Conservation (phyloP, 768 basidiomycete species). For the Arthromyces matolae region DNA sequence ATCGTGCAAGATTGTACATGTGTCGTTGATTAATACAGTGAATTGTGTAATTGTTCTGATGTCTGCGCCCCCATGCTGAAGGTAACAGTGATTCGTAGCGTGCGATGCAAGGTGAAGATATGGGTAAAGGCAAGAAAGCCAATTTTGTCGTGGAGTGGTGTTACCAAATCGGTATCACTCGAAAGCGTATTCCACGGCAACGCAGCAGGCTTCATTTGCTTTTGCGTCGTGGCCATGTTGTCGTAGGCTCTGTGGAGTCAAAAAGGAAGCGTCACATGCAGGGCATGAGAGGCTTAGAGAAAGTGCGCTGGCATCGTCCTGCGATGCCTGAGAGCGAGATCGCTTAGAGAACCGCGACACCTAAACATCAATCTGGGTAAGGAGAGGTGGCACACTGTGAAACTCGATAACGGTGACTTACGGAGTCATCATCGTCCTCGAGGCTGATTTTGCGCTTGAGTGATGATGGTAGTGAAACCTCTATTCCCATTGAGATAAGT, state of each 20-base stretch:
- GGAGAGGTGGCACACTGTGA: constrained; percentile 3
- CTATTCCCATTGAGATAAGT: constrained; percentile 18
- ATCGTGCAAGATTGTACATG: constrained; percentile 12
- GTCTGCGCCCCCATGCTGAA: constrained; percentile 8
- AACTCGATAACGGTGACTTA: constrained; percentile 20
- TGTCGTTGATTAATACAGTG: constrained; percentile 18
- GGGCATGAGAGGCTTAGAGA: constrained; percentile 59
- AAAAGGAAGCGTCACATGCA: constrained; percentile 69
- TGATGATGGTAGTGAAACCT: constrained; percentile 30
- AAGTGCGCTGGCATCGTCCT: constrained; percentile 32
- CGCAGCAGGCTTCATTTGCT: constrained; percentile 66
- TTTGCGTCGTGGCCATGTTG: constrained; percentile 54
- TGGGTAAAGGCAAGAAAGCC: constrained; percentile 2
- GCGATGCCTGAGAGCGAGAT: constrained; percentile 39
- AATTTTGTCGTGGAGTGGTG: constrained; percentile 2
- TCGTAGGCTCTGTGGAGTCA: constrained; percentile 53
- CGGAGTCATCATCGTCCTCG: constrained; percentile 40
- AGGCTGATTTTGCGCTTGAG: constrained; percentile 51
- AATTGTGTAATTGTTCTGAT: constrained; percentile 14
- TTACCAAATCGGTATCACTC: constrained; percentile 32
- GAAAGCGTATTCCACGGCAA: constrained; percentile 72
- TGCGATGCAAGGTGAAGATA: constrained; percentile 10
- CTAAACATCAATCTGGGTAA: constrained; percentile 25
- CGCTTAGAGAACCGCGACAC: constrained; percentile 55
- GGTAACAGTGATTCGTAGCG: constrained; percentile 4